Evolutionary conservation across 2,329 filamentous ascomycete species (phyloP).

Genomic region (Diaporthe batatas): DNA sequence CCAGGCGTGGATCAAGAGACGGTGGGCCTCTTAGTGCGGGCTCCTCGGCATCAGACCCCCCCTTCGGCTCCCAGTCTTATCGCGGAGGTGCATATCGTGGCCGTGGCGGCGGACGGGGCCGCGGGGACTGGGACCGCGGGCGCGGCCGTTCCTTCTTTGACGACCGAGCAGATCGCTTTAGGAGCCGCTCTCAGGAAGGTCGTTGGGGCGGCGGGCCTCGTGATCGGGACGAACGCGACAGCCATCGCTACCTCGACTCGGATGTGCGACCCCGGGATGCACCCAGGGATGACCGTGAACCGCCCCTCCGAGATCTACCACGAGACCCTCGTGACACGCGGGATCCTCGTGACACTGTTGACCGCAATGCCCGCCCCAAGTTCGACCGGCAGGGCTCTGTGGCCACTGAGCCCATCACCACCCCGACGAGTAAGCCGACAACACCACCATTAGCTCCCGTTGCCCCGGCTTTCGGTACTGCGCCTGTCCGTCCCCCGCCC

Average conservation of each 20-base stretch:
- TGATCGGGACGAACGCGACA: constrained; percentile 60
- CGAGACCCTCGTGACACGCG: constrained; percentile 63
- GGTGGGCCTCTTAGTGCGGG: constrained; percentile 76
- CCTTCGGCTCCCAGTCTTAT: constrained; percentile 67
- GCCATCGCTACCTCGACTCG: constrained; percentile 54
- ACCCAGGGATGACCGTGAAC: constrained; percentile 65
- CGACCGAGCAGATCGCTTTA: constrained; percentile 71
- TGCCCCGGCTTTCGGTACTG: constrained; percentile 69
- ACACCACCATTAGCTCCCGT: constrained; percentile 71
- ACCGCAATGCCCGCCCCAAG: constrained; percentile 61
- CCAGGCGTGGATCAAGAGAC: constrained; percentile 78
- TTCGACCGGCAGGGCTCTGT: constrained; percentile 61
- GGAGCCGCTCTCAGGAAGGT: constrained; percentile 76
- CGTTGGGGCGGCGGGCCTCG: constrained; percentile 61
- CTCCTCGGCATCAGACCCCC: constrained; percentile 77
- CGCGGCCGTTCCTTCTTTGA: constrained; percentile 69
- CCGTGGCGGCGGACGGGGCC: constrained; percentile 63
- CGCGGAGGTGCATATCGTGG: constrained; percentile 69
- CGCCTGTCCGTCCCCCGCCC: constrained; percentile 62
- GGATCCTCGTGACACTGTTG: constrained; percentile 58
- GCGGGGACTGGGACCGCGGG: constrained; percentile 63
- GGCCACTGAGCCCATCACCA: constrained; percentile 59
- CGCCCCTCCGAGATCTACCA: constrained; percentile 57
- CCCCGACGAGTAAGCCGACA: constrained; percentile 61
- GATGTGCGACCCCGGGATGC: constrained; percentile 54